A percentile compares a stretch with the other conserved stretches of the same genome.
phyloP scores from a whole-genome alignment of 2,329 filamentous ascomycete species.

The Colletotrichum caudatum region DNA sequence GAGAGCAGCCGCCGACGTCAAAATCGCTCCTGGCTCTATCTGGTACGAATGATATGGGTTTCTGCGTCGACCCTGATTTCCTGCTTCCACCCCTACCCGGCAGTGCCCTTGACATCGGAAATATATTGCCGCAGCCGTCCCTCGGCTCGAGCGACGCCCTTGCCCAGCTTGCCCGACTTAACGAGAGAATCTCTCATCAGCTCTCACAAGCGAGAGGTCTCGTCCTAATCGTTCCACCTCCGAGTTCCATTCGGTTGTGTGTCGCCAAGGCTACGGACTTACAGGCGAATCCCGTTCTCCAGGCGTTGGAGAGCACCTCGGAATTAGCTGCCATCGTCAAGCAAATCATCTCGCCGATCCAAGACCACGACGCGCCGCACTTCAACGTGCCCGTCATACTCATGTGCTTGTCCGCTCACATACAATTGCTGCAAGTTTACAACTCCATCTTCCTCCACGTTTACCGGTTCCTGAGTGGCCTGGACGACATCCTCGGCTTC shows the following conservation, averaged over 20 bases:
- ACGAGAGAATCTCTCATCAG: neutral
- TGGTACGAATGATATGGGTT: neutral
- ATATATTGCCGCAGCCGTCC: neutral
- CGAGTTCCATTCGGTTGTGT: neutral
- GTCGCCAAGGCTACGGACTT: neutral
- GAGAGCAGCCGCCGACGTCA: neutral
- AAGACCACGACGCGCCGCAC: neutral
- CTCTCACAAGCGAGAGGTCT: neutral
- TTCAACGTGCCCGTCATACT: neutral
- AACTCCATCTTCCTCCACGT: neutral
- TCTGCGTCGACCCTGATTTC: neutral
- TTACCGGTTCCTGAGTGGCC: neutral
- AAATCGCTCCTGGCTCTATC: neutral
- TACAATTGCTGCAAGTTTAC: slow-evolving; percentile 1
- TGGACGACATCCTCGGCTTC: neutral
- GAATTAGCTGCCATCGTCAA: neutral
- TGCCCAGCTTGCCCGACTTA: neutral
- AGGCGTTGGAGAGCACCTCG: neutral
- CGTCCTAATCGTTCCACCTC: neutral
- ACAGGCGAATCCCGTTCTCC: neutral
- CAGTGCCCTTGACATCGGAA: neutral
- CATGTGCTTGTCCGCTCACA: neutral
- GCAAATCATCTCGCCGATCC: neutral
- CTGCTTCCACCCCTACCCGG: neutral
- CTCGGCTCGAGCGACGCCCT: neutral